These are phyloP conservation scores for Rhynchospora pubera DNA, from an alignment of 176 grass and related monocot species.

Conservation along the genomic window DNA sequence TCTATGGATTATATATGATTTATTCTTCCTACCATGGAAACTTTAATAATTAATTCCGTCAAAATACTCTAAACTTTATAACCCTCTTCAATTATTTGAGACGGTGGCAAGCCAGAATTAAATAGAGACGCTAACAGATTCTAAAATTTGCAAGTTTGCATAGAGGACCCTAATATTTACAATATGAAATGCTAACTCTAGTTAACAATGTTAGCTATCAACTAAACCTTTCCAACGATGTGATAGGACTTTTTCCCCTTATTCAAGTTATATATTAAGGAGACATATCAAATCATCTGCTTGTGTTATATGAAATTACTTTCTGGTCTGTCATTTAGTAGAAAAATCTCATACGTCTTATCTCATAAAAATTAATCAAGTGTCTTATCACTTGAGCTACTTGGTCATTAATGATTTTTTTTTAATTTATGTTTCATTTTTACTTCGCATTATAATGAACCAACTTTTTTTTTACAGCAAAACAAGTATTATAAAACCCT, in stretches of 20 bases:
- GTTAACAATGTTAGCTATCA: background rate
- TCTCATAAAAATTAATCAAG: background rate
- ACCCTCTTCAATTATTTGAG: background rate
- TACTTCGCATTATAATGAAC: background rate
- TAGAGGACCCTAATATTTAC: background rate
- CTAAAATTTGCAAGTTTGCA: background rate
- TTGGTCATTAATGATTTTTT: background rate
- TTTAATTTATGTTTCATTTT: background rate
- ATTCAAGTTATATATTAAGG: background rate
- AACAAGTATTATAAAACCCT: background rate
- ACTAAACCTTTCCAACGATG: background rate
- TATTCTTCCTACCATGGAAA: background rate
- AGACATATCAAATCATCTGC: conserved; percentile 2
- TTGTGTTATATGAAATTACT: background rate
- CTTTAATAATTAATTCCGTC: background rate
- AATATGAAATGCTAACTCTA: background rate
- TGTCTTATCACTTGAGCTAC: background rate
- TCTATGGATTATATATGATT: background rate
- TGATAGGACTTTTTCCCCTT: background rate
- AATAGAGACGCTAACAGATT: background rate
- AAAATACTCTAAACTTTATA: background rate
- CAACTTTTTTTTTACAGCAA: background rate
- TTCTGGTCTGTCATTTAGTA: background rate
- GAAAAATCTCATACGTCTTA: background rate
- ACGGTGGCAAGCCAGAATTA: background rate